These are phyloP conservation scores for Violaceomyces palustris DNA, from an alignment of 1,284 basidiomycete species.

Conservation along the genomic window DNA sequence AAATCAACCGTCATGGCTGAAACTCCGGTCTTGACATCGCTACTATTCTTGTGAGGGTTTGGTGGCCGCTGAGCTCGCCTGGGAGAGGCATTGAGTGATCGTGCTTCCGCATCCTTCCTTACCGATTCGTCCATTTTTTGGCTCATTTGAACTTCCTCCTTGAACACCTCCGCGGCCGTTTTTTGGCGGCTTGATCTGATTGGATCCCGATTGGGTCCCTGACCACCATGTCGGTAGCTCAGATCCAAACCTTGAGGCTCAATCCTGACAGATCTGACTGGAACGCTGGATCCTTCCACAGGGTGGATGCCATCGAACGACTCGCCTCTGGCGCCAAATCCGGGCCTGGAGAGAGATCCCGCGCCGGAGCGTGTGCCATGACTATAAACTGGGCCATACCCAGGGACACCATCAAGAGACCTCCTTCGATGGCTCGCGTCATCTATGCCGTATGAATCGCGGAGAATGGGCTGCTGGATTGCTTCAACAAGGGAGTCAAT, in stretches of 20 bases:
- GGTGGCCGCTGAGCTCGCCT: too few species aligned
- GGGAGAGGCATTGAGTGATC: too few species aligned
- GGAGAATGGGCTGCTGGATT: constrained; percentile 53
- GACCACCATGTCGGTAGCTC: constrained; percentile 11
- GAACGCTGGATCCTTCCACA: constrained; percentile 53
- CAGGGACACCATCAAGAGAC: too few species aligned
- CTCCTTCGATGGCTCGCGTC: constrained; percentile 17
- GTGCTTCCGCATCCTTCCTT: too few species aligned
- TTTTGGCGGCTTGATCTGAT: constrained; percentile 1
- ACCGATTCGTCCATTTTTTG: too few species aligned
- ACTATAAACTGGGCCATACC: too few species aligned
- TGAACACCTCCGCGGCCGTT: constrained; percentile 19
- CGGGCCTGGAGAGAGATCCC: too few species aligned
- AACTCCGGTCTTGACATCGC: too few species aligned
- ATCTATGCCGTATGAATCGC: constrained; percentile 38
- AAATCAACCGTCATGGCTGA: too few species aligned
- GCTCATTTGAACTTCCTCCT: constrained; percentile 21
- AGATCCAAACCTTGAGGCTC: constrained; percentile 37
- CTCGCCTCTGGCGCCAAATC: too few species aligned
- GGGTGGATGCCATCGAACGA: constrained; percentile 34
- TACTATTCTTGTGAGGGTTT: too few species aligned
- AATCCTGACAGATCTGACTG: constrained; percentile 53
- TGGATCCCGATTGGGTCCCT: not conserved
- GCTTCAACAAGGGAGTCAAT: constrained; percentile 68
- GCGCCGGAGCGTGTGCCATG: too few species aligned